Conservation (phyloP, 192 early-diverging fungal genomes). For the Allomyces arbusculus region DNA sequence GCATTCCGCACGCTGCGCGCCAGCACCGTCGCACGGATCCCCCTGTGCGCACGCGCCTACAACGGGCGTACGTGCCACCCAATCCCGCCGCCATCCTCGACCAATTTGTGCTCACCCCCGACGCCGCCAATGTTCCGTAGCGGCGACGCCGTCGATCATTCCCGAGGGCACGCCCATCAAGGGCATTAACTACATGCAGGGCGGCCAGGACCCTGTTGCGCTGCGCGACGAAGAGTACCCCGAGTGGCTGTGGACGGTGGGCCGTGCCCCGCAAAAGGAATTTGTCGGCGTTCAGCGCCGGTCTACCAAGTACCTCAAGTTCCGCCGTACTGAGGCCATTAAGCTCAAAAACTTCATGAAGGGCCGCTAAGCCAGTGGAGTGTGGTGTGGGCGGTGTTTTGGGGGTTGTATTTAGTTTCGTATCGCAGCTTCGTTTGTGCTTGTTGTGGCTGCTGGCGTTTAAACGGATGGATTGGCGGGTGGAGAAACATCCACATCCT, state of each 20-base stretch:
- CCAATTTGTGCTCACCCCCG: too few species aligned
- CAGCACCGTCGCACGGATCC: constrained; percentile 5
- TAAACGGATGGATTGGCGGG: too few species aligned
- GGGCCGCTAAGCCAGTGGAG: constrained; percentile 9
- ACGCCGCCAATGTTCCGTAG: too few species aligned
- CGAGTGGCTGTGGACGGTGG: constrained; percentile 77
- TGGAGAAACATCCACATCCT: too few species aligned
- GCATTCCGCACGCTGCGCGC: too few species aligned
- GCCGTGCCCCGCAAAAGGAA: constrained; percentile 30
- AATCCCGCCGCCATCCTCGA: too few species aligned
- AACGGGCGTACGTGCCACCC: too few species aligned
- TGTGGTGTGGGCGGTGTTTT: neutral
- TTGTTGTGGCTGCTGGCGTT: too few species aligned
- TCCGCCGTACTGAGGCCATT: constrained; percentile 37
- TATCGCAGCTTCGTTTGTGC: too few species aligned
- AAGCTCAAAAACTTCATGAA: constrained; percentile 56
- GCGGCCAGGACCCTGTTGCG: constrained; percentile 65
- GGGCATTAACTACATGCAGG: constrained; percentile 66
- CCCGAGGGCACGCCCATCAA: constrained; percentile 58
- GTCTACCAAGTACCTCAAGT: constrained; percentile 21
- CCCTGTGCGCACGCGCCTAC: constrained; percentile 11
- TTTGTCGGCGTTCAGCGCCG: constrained; percentile 21
- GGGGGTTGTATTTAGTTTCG: too few species aligned
- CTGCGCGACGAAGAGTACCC: constrained; percentile 71
- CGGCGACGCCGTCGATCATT: neutral